Base-by-base conservation (phyloP, 83 land plant genomes). In the Thuja plicata region DNA sequence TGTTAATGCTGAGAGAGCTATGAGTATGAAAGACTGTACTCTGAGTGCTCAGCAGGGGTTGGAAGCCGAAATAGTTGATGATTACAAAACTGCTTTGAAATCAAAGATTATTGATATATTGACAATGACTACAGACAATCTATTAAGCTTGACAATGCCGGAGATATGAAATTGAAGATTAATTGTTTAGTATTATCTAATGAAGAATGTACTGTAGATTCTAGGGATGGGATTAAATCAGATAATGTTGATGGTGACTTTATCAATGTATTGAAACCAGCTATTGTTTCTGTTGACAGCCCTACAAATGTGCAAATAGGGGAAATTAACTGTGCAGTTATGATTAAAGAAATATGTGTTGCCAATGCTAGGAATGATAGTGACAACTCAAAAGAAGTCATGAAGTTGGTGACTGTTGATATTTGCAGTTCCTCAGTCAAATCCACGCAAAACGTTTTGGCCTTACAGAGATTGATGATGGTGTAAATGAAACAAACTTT, bases 291-390 rank as follows among this genome's bases (percentile, higher is more conserved):
- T 46, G 85, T n/a, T 83, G 54, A 83, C 17, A 1, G 55, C 46
- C 4, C 55, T n/a, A 17, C 55, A 83, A n/a, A n/a, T 83, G 8
- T 12, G 27, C 48, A 45, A 30, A 43, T 12, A 30, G 85, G 34
- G 43, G 4, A 83, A 45, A 16, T 19, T 45, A 83, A 45, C 54
- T 83, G 34, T 83, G 85, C 85, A 83, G n/a, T 27, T 46, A 32
- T 45, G 55, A 3, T 32, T 13, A 55, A 83, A 46, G 35, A 45
- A 83, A 24, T 8, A 38, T 43, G 34, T 83, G 55, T 30, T 45
- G 85, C n/a, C 54, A 45, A 43, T 83, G 54, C 85, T 83, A 30
- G 48, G 85, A n/a, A 83, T 83, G 35, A 46, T 46, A 16, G 46
- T 82, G 52, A 43, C 0, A 43, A 83, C 15, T 46, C 34, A 21